Conservation (phyloP, 768 basidiomycete species). For the Trametes maxima region DNA sequence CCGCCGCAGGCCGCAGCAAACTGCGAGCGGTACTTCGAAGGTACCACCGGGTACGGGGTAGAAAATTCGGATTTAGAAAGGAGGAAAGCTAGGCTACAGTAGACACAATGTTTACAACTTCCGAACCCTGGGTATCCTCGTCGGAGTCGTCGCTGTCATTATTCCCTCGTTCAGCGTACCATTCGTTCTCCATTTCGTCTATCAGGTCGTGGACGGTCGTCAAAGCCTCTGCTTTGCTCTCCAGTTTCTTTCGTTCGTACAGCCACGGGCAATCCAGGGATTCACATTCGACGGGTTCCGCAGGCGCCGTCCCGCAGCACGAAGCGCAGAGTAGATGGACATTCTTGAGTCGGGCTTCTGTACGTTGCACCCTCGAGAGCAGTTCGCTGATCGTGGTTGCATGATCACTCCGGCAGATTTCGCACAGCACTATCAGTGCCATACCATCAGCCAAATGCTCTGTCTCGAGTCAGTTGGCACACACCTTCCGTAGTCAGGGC, state of each 20-base stretch:
- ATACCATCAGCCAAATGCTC: not conserved
- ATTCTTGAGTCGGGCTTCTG: conserved; percentile 56
- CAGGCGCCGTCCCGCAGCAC: conserved; percentile 59
- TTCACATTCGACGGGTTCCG: conserved; percentile 71
- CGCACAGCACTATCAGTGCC: conserved; percentile 58
- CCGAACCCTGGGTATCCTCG: conserved; percentile 7
- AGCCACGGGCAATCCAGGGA: conserved; percentile 88
- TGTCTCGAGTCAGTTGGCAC: not conserved
- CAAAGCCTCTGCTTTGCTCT: conserved; percentile 40
- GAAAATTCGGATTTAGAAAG: not conserved
- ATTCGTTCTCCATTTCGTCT: conserved; percentile 37
- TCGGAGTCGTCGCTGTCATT: not conserved
- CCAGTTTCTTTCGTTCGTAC: conserved; percentile 67
- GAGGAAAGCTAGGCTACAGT: conserved; percentile 4
- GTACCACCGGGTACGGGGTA: not conserved
- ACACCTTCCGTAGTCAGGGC: conserved; percentile 55
- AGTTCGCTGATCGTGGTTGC: conserved; percentile 61
- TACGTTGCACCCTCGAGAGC: conserved; percentile 51
- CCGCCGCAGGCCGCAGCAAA: not conserved
- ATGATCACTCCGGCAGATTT: conserved; percentile 53
- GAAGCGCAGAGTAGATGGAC: conserved; percentile 71
- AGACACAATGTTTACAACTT: not conserved
- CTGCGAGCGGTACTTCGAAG: too few relatives aligned
- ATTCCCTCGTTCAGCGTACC: conserved; percentile 13
- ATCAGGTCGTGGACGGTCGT: conserved; percentile 36